Evolutionary conservation across 2,329 filamentous ascomycete genomes (phyloP).

Genomic region (Monilinia vaccinii-corymbosi): DNA sequence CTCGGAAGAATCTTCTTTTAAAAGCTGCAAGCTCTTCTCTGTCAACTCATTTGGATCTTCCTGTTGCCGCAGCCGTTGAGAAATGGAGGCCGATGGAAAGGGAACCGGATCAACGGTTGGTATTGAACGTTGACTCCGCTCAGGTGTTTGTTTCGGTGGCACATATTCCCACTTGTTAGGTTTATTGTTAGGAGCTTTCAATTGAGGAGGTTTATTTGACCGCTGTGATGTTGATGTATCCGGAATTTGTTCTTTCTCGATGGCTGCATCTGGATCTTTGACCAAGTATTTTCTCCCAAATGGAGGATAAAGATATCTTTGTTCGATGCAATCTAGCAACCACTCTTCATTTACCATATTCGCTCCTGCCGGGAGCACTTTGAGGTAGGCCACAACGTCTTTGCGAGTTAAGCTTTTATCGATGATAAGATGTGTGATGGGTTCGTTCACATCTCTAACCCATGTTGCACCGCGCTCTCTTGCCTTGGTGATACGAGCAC

Average conservation of each 20-base stretch:
- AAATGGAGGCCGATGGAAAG: not conserved
- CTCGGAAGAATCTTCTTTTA: not conserved
- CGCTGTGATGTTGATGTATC: not conserved
- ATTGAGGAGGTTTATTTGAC: slow-evolving; percentile 31
- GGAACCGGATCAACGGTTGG: not conserved
- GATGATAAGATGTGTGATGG: slow-evolving; percentile 70
- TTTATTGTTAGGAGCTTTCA: slow-evolving; percentile 39
- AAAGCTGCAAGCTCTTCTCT: not conserved
- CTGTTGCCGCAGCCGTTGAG: not conserved
- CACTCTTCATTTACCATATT: slow-evolving; percentile 60
- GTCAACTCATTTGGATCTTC: not conserved
- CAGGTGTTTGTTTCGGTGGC: slow-evolving; percentile 33
- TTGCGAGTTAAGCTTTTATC: slow-evolving; percentile 58
- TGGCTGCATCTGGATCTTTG: slow-evolving; percentile 7
- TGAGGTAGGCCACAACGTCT: slow-evolving; percentile 52
- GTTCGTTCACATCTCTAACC: slow-evolving; percentile 44
- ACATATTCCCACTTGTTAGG: slow-evolving; percentile 32
- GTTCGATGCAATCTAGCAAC: slow-evolving; percentile 57
- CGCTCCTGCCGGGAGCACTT: slow-evolving; percentile 31
- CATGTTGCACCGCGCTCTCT: slow-evolving; percentile 68
- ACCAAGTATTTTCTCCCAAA: slow-evolving; percentile 51
- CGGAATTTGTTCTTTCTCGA: not conserved
- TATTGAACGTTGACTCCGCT: slow-evolving; percentile 20
- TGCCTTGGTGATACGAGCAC: slow-evolving; percentile 64
- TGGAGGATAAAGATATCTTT: slow-evolving; percentile 48